Evolutionary conservation across 257 asterid genomes (phyloP), one percentile per base, ranked within the genome.

Genomic region (Paraleonurus japonicus): DNA sequence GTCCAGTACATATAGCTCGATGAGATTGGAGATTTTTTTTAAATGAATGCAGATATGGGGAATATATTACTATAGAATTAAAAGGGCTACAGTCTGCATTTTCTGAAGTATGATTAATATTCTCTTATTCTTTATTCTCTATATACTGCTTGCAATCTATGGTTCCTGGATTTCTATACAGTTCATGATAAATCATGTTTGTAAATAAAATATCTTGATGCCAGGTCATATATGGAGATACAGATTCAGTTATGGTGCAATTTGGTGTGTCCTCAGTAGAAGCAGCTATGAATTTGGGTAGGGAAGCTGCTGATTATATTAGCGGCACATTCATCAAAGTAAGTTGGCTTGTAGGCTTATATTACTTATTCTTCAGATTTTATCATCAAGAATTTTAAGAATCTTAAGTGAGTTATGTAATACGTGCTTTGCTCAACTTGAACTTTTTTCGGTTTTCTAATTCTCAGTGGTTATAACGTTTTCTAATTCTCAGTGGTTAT

Each of bases 221-320:
- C 67, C 84, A 92, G 99, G 87, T 95, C 81, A 92, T 95, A 82
- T 95, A 95, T 83, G 99, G 99, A 74, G 99, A 95, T 84, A 95
- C 99, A 47, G 99, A 95, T 82, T 95, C 99, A 45, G 97, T 95
- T 60, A 95, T 95, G 99, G 99, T 95, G 88, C 97, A 92, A 71
- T 95, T 95, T 83, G 95, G 99, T 70, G 96, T 92, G 75, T 66
- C 96, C 72, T 73, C 93, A 5, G 96, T 95, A 55, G 96, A 92
- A 78, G 96, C 80, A 84, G 96, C 99, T 68, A 95, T 95, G 99
- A 75, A 76, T 35, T 81, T 95, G 80, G 99, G 99, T 39, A 89
- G 89, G 85, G 98, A 92, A 79, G 99, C 99, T 79, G 99, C 98
- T 76, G 99, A 89, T 67, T 77, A 76, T 73, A 95, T 95, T 55